These are phyloP conservation scores for Escallonia herrerae DNA, from an alignment of 129 eudicot genomes.

Conservation along the genomic window DNA sequence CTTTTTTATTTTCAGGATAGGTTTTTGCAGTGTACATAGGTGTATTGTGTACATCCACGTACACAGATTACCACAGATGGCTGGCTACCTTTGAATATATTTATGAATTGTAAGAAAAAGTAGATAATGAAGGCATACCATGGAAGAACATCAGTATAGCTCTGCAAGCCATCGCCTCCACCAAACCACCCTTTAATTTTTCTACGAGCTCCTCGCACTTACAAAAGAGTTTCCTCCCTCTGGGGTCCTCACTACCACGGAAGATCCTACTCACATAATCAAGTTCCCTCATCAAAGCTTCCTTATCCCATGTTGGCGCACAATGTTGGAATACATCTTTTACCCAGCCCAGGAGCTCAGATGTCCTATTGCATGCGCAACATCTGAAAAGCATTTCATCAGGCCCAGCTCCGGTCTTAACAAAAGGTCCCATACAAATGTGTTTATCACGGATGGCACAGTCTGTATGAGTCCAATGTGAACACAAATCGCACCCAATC, in stretches of 20 bases:
- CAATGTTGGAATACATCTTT: slow-evolving; percentile 88
- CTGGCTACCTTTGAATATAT: too few relatives aligned
- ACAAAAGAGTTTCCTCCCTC: slow-evolving; percentile 71
- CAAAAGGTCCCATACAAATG: slow-evolving; percentile 74
- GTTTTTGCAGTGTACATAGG: too few relatives aligned
- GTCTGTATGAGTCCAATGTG: slow-evolving; percentile 97
- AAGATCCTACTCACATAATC: slow-evolving; percentile 80
- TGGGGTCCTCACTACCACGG: slow-evolving; percentile 63
- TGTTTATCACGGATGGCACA: slow-evolving; percentile 87
- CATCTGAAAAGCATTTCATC: slow-evolving; percentile 89
- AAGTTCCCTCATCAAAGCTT: slow-evolving; percentile 66
- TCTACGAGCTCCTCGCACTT: slow-evolving; percentile 71
- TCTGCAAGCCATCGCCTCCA: slow-evolving; percentile 60
- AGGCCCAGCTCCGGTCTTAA: slow-evolving; percentile 41
- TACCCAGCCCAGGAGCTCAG: slow-evolving; percentile 93
- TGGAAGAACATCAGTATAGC: slow-evolving; percentile 55
- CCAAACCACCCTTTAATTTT: slow-evolving; percentile 52
- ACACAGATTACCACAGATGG: too few relatives aligned
- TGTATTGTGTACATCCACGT: too few relatives aligned
- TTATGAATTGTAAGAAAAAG: too few relatives aligned
- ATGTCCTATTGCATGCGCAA: slow-evolving; percentile 82
- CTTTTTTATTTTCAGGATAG: too few relatives aligned
- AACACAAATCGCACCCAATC: slow-evolving; percentile 91
- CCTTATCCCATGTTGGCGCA: slow-evolving; percentile 82
- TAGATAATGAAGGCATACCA: slow-evolving; percentile 24